Conservation (phyloP, 139 green algal genomes). For the Mesostigma viride region DNA sequence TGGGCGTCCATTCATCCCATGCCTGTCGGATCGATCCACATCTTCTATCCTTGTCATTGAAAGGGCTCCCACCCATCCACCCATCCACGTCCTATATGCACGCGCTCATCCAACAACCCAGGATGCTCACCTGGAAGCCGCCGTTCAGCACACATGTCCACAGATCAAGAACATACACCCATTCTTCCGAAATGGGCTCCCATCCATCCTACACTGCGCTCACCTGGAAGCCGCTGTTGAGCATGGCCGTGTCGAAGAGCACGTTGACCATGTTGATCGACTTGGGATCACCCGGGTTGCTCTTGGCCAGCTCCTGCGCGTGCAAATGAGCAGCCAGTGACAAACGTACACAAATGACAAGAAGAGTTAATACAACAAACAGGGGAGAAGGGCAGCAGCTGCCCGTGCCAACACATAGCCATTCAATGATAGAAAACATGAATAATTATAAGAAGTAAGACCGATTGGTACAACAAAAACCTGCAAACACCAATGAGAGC, state of each 20-base stretch:
- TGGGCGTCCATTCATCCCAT: too few species aligned
- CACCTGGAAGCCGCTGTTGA: slow-evolving; percentile 51
- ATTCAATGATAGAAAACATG: neutral
- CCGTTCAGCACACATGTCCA: too few species aligned
- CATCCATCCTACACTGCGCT: too few species aligned
- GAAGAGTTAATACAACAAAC: neutral
- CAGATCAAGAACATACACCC: too few species aligned
- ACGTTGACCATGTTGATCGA: slow-evolving; percentile 46
- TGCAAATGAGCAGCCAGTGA: neutral
- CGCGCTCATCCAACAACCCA: too few species aligned
- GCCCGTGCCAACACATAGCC: neutral
- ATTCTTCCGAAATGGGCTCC: too few species aligned
- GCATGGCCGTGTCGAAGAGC: slow-evolving; percentile 82
- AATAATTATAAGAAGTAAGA: neutral
- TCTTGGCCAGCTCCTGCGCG: slow-evolving; percentile 15
- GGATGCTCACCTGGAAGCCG: too few species aligned
- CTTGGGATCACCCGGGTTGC: slow-evolving; percentile 27
- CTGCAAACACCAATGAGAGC: neutral
- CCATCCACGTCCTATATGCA: too few species aligned
- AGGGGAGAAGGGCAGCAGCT: neutral
- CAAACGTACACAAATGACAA: slow-evolving; percentile 8
- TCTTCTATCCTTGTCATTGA: too few species aligned
- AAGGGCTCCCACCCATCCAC: too few species aligned
- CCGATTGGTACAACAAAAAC: neutral
- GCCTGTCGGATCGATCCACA: too few species aligned